Base-by-base conservation (phyloP, 805 yeast genomes). In the Scheffersomyces stipitis region DNA sequence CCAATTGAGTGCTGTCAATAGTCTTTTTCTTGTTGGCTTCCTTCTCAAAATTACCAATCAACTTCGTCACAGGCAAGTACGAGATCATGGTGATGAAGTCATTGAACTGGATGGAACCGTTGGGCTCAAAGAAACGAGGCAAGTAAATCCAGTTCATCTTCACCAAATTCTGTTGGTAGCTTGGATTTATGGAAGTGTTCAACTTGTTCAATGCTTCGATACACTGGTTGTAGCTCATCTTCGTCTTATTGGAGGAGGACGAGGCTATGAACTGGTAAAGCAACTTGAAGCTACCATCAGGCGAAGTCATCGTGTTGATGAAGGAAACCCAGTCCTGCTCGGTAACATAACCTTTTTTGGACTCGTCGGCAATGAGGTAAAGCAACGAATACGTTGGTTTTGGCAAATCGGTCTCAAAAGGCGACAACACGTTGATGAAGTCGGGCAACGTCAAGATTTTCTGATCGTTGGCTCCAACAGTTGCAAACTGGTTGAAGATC, bases 311-410 rank as follows among this genome's bases (percentile, higher is more conserved):
- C 23, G 71, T 71, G 42, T 74, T 70, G 50, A 85, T 80, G 56
- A 91, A 86, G 29, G 74, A 73, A 34, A 77, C 64, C 84, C 95
- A 91, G 56, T 91, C 96, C 17, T 68, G 58, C 33, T 80, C 67
- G 18, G 77, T 72, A 33, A 87, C 70, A 41, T 72, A 80, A 5
- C 96, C 97, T 46, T 78, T 77, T 38, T 73, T 69, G 27, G 73
- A 70, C 40, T 77, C 77, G 63, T 91, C 98, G 12, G 96, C 87
- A 18, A 88, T 80, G 38, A 84, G 69, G 56, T 85, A 91, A 33
- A 91, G 78, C 42, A 90, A 72, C 4, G 72, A 54, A 36, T 56
- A 67, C 4, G 70, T 47, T 30, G 58, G 59, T 34, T 51, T 60
- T 13, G 71, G 67, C 30, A 69, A 51, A 44, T 69, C 75, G 23